phyloP scores from a whole-genome alignment of 1,284 basidiomycete species.

The Cutaneotrichosporon cutaneum region DNA sequence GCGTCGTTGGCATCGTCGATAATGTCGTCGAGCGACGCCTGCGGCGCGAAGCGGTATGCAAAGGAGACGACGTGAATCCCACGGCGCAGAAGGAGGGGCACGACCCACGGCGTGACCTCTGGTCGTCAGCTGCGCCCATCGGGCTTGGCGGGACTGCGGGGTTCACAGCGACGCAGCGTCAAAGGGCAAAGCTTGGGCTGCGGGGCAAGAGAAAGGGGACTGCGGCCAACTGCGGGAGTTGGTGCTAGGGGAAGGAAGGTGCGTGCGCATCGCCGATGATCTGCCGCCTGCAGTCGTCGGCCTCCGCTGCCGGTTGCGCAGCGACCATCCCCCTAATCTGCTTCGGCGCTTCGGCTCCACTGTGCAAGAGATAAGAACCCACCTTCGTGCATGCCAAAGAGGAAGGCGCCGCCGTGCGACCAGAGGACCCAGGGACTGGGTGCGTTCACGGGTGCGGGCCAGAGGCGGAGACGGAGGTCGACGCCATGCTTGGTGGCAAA shows the following conservation, averaged over 20 bases:
- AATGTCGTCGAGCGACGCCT: constrained; percentile 22
- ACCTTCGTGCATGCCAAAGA: constrained; percentile 11
- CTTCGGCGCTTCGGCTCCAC: neutral
- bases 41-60: constrained; percentile 25
- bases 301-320: no score
- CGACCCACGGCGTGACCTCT: constrained; percentile 19
- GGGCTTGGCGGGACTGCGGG: no score
- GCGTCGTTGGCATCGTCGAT: constrained; percentile 22
- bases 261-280: neutral
- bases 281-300: neutral
- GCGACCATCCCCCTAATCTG: neutral
- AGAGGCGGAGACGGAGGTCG: constrained; percentile 30
- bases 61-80: constrained; percentile 23
- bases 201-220: no score
- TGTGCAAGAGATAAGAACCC: neutral
- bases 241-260: neutral
- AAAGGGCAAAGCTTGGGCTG: neutral
- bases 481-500: constrained; percentile 32
- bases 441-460: constrained; percentile 17
- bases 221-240: neutral
- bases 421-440: constrained; percentile 25
- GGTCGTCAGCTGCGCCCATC: neutral
- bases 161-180: neutral
- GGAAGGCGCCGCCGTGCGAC: constrained; percentile 39
- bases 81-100: constrained; percentile 15